Evolutionary conservation across 2,329 filamentous ascomycete species (phyloP).

Genomic region (Coniochaeta ligniaria): DNA sequence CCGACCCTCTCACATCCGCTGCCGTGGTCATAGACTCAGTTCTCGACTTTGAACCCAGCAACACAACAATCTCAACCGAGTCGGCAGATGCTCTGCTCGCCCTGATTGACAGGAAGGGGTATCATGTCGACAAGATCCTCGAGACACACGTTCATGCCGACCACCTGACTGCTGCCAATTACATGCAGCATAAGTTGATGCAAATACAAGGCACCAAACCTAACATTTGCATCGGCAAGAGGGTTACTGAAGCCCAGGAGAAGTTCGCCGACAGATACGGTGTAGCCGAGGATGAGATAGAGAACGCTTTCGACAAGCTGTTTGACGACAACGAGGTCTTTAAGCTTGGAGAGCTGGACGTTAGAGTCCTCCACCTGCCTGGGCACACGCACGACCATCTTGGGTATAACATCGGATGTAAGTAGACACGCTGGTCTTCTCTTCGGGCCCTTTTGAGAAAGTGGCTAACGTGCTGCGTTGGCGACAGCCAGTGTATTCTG

Average conservation of each 20-base stretch:
- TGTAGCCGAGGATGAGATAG: slow-evolving; percentile 25
- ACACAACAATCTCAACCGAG: slow-evolving; percentile 31
- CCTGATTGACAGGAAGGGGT: slow-evolving; percentile 30
- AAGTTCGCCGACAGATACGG: slow-evolving; percentile 31
- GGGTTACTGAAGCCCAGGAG: slow-evolving; percentile 33
- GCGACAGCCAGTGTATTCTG: slow-evolving; percentile 25
- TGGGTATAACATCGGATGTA: slow-evolving; percentile 35
- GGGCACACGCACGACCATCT: slow-evolving; percentile 42
- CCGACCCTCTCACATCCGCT: slow-evolving; percentile 34
- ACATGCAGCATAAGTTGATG: slow-evolving; percentile 37
- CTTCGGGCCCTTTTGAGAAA: neutral
- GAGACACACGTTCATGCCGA: slow-evolving; percentile 54
- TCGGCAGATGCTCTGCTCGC: slow-evolving; percentile 42
- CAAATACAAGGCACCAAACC: slow-evolving; percentile 14
- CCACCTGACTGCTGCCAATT: slow-evolving; percentile 47
- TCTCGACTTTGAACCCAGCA: slow-evolving; percentile 40
- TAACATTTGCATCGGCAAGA: slow-evolving; percentile 34
- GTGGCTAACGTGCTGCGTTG: neutral
- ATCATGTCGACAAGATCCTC: slow-evolving; percentile 40
- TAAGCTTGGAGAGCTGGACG: slow-evolving; percentile 28
- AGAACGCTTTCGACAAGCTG: slow-evolving; percentile 31
- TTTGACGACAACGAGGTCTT: slow-evolving; percentile 37
- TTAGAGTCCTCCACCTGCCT: slow-evolving; percentile 33
- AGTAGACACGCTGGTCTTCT: neutral
- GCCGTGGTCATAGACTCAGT: slow-evolving; percentile 54